These are phyloP conservation scores for Aspergillus puulaauensis DNA, from an alignment of 2,329 filamentous ascomycete species.

Conservation along the genomic window DNA sequence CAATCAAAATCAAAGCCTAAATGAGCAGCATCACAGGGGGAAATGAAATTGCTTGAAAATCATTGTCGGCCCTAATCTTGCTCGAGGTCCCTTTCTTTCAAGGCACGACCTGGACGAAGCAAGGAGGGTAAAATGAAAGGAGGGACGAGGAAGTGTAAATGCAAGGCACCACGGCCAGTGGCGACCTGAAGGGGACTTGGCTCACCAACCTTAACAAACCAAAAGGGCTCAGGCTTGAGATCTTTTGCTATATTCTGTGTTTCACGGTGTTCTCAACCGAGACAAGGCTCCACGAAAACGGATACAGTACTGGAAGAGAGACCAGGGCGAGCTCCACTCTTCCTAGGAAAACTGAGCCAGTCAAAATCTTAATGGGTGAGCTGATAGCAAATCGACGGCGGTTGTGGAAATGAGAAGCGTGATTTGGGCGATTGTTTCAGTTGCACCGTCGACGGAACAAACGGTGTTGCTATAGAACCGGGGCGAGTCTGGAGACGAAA, in stretches of 20 bases:
- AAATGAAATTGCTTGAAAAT: conserved; percentile 24
- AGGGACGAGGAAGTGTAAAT: conserved; percentile 29
- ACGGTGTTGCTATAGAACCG: conserved; percentile 20
- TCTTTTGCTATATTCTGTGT: conserved; percentile 15
- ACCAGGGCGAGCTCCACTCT: conserved; percentile 17
- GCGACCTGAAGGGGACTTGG: conserved; percentile 22
- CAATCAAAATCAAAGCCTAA: conserved; percentile 30
- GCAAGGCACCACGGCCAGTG: conserved; percentile 34
- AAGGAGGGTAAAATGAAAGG: conserved; percentile 30
- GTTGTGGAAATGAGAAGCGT: conserved; percentile 8
- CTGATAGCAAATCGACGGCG: conserved; percentile 3
- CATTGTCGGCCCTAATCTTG: conserved; percentile 25
- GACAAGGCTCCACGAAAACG: conserved; percentile 24
- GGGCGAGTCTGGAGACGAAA: conserved; percentile 7
- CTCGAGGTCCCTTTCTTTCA: conserved; percentile 24
- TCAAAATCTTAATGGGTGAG: conserved; percentile 2
- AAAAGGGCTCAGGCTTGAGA: conserved; percentile 13
- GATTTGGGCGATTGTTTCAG: conserved; percentile 17
- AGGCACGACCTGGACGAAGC: conserved; percentile 30
- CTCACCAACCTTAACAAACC: conserved; percentile 31
- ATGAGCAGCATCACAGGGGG: conserved; percentile 22
- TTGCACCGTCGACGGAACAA: conserved; percentile 19
- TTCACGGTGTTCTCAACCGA: conserved; percentile 24
- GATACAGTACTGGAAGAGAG: conserved; percentile 12
- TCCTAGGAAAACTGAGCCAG: conserved; percentile 8